These are phyloP conservation scores for Pseudopediastrum boryanum DNA, from an alignment of 139 green algal genomes.

Conservation along the genomic window DNA sequence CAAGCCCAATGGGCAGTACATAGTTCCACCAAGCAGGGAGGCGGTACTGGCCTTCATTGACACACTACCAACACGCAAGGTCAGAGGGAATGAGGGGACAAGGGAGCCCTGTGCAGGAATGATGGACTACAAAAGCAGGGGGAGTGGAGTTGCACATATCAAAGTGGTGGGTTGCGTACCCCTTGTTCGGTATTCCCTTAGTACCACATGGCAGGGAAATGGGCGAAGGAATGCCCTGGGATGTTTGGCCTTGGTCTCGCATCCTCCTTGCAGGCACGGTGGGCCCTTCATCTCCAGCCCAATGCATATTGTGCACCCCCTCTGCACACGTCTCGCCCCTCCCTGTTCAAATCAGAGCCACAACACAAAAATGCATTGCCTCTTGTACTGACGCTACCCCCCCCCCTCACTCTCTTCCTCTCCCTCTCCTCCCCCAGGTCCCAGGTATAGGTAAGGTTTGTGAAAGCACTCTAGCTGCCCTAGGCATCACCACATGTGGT, in stretches of 20 bases:
- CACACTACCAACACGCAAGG: slow-evolving; percentile 74
- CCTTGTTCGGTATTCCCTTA: not conserved
- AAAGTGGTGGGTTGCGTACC: not conserved
- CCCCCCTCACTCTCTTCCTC: too few species aligned
- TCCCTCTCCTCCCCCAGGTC: too few species aligned
- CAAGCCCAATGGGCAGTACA: slow-evolving; percentile 87
- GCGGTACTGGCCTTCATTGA: slow-evolving; percentile 72
- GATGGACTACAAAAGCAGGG: not conserved
- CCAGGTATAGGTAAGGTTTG: slow-evolving; percentile 82
- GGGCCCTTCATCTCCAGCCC: not conserved
- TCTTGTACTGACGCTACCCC: not conserved
- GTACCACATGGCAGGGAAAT: not conserved
- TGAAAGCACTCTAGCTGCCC: slow-evolving; percentile 64
- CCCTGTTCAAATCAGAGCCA: too few species aligned
- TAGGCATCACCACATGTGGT: slow-evolving; percentile 65
- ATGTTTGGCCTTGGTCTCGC: not conserved
- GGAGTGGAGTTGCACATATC: not conserved
- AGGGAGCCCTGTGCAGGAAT: not conserved
- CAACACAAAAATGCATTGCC: not conserved
- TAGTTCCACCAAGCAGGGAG: slow-evolving; percentile 47
- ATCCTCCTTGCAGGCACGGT: too few species aligned
- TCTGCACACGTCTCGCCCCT: not conserved
- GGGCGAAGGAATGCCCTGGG: not conserved
- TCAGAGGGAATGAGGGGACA: slow-evolving; percentile 18
- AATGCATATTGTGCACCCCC: not conserved